Evolutionary conservation across 2,329 filamentous ascomycete species (phyloP).

Genomic region (Aspergillus fijiensis): DNA sequence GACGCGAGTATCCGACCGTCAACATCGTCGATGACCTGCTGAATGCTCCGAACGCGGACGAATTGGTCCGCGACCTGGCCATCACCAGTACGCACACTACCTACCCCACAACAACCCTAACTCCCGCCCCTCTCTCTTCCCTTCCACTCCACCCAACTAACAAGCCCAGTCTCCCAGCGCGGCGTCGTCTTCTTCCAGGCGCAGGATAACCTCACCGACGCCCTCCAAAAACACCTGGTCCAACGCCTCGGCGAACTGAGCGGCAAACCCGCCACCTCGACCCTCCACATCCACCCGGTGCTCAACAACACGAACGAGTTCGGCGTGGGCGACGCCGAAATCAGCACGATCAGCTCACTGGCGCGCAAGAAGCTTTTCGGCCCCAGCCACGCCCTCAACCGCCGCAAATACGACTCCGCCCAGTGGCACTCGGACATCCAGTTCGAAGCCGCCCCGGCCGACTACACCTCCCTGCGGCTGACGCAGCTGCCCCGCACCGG

Average conservation of each 20-base stretch:
- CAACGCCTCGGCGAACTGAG: slow-evolving; percentile 59
- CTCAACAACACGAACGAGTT: slow-evolving; percentile 57
- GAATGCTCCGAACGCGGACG: slow-evolving; percentile 61
- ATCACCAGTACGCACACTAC: slow-evolving; percentile 55
- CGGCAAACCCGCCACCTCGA: slow-evolving; percentile 58
- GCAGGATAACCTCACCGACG: slow-evolving; percentile 60
- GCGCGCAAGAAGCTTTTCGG: slow-evolving; percentile 51
- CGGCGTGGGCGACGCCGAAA: slow-evolving; percentile 58
- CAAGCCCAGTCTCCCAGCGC: slow-evolving; percentile 59
- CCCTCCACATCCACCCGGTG: slow-evolving; percentile 61
- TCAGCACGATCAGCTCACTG: slow-evolving; percentile 63
- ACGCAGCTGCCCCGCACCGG: slow-evolving; percentile 57
- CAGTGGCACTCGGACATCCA: slow-evolving; percentile 61
- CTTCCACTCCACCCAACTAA: too few species aligned
- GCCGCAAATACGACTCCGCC: background rate
- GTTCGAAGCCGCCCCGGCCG: slow-evolving; percentile 63
- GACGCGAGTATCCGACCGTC: slow-evolving; percentile 42
- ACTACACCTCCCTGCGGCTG: slow-evolving; percentile 62
- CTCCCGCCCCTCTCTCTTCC: background rate
- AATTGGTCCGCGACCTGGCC: slow-evolving; percentile 64
- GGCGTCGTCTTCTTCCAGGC: slow-evolving; percentile 70
- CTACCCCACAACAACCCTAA: background rate
- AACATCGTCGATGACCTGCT: slow-evolving; percentile 53
- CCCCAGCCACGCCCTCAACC: slow-evolving; percentile 6
- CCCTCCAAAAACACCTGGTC: slow-evolving; percentile 65